Conservation (phyloP, 257 asterid species). For the Salvia rosmarinus region DNA sequence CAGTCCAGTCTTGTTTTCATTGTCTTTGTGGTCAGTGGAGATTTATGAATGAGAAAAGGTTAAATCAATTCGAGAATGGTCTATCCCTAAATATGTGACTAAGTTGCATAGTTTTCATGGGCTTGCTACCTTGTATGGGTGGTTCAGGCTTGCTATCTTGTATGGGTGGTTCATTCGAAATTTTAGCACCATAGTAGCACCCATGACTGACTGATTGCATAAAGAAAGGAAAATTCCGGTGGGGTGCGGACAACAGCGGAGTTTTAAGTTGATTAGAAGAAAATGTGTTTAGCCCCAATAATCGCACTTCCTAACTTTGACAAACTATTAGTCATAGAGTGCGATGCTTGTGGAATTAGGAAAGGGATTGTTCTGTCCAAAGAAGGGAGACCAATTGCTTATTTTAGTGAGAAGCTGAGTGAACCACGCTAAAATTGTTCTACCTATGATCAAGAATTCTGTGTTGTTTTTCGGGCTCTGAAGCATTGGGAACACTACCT, state of each 20-base stretch:
- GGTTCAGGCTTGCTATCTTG: too few species aligned
- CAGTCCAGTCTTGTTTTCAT: not conserved
- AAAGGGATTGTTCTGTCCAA: not conserved
- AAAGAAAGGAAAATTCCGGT: not conserved
- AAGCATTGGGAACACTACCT: constrained; percentile 5
- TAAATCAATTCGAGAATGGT: not conserved
- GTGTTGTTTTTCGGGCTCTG: not conserved
- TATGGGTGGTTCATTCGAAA: not conserved
- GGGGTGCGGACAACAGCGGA: not conserved
- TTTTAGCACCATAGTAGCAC: not conserved
- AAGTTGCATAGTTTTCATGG: not conserved
- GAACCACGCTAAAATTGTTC: not conserved
- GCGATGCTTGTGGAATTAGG: not conserved
- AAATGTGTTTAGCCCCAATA: not conserved
- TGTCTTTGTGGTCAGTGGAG: not conserved
- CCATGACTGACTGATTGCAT: not conserved
- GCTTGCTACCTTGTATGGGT: constrained; percentile 8
- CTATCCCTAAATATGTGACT: not conserved
- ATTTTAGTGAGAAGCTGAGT: not conserved
- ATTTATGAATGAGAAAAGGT: not conserved
- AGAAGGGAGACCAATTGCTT: not conserved
- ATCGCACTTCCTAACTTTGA: not conserved
- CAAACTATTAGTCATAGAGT: not conserved
- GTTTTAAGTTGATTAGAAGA: not conserved
- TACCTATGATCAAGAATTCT: not conserved